Conservation (phyloP, 805 yeast genomes). For the Yamadazyma olivae region DNA sequence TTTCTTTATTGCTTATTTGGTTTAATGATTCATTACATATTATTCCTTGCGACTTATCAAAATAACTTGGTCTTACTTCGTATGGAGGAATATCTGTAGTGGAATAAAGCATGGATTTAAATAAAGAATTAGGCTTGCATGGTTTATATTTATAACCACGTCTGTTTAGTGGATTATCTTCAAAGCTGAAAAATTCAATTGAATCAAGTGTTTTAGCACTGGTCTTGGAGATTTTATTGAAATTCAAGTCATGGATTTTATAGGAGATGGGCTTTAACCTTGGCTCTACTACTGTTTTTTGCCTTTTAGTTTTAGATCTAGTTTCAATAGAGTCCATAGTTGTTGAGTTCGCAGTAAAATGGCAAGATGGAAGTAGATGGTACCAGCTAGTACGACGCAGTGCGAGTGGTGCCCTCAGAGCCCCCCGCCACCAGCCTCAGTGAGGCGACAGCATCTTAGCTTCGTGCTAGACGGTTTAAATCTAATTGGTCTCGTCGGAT, state of each 20-base stretch:
- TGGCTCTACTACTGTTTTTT: slow-evolving; percentile 14
- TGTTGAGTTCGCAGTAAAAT: too few relatives aligned
- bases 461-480: too few relatives aligned
- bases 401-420: too few relatives aligned
- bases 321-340: slow-evolving; percentile 11
- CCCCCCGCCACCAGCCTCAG: neutral
- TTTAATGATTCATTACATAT: slow-evolving; percentile 23
- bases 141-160: slow-evolving; percentile 80
- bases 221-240: slow-evolving; percentile 5
- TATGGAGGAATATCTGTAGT: slow-evolving; percentile 75
- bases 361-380: too few relatives aligned
- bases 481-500: too few relatives aligned
- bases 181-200: slow-evolving; percentile 36
- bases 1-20: slow-evolving; percentile 48
- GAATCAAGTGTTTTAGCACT: neutral
- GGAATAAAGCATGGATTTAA: slow-evolving; percentile 58
- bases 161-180: slow-evolving; percentile 79
- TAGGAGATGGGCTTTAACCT: slow-evolving; percentile 10
- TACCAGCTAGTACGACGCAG: too few relatives aligned
- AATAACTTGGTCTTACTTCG: slow-evolving; percentile 52
- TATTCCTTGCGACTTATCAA: slow-evolving; percentile 68
- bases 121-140: slow-evolving; percentile 66
- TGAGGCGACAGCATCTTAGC: neutral
- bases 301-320: slow-evolving; percentile 17
- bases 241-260: slow-evolving; percentile 5